Base-by-base conservation (phyloP, 176 grass and related monocot genomes). In the Oryza glaberrima region DNA sequence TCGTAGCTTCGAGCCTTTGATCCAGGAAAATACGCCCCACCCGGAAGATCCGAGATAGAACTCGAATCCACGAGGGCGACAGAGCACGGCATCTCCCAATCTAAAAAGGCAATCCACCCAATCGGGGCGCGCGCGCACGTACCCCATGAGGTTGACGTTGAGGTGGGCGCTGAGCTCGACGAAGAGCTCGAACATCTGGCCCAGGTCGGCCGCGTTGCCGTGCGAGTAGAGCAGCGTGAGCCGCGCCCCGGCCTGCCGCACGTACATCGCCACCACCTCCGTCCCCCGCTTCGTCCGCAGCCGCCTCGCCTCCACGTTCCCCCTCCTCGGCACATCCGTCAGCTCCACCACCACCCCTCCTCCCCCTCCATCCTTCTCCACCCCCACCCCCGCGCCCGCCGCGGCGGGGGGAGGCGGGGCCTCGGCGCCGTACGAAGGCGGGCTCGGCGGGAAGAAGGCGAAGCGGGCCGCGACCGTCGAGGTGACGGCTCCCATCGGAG, bases 111-210 rank as follows among this genome's bases (percentile, higher is more conserved):
- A 78, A 78, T 28, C 68, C 47, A 22, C 9, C 77, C 35, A 49
- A 25, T 7, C 32, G 51, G 14, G 30, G 30, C 30, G 30, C 30
- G 30, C 30, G 13, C 3, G 54, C 10, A 20, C 88, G 81, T 93
- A 98, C 95, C 95, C 95, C 87, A 98, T 98, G 82, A 98, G 88
- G 82, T 95, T 98, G 77, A 95, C 93, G 86, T 94, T 90, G 38
- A 98, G 93, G 88, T 98, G 95, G 1, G 81, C 85, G 83, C 95
- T 93, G 78, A 98, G 91, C 88, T 98, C 95, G 79, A 91, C 77
- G 88, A 95, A 93, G 82, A 98, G 95, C 76, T 98, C 95, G 72
- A 90, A 95, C 95, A 98, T 93, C 89, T 95, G 95, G 60, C 95
- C 95, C 23, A 98, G 91, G 88, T 98, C 95, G 9, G 95, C 95